Percentiles rank a stretch among this genome's conserved stretches.
Conservation (phyloP, 2,329 filamentous ascomycete species). For the Penicillium rolfsii region DNA sequence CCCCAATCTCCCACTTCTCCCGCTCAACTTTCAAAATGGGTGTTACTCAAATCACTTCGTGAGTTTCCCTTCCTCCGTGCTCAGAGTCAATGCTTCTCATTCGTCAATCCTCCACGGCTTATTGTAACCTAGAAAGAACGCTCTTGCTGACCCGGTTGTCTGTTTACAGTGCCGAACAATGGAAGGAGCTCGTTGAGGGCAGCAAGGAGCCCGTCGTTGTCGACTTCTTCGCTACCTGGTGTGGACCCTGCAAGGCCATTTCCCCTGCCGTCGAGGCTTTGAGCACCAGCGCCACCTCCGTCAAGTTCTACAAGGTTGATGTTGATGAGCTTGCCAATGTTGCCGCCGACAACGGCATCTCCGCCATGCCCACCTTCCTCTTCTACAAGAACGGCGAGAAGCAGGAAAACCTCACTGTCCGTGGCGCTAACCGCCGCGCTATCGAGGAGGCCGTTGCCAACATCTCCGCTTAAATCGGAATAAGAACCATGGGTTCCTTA, state of each 20-base stretch:
- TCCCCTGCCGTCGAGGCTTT: conserved; percentile 74
- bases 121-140: too few relatives aligned
- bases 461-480: conserved; percentile 26
- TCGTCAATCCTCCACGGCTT: too few relatives aligned
- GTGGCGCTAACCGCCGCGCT: conserved; percentile 78
- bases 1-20: conserved; percentile 25
- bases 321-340: conserved; percentile 80
- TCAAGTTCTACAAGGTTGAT: conserved; percentile 86
- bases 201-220: conserved; percentile 67
- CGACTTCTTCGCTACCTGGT: conserved; percentile 90
- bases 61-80: conserved; percentile 15
- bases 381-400: conserved; percentile 76
- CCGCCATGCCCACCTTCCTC: conserved; percentile 91
- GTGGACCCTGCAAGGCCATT: conserved; percentile 92
- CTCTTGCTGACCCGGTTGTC: too few relatives aligned
- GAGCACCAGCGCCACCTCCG: too few relatives aligned
- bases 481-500: not conserved
- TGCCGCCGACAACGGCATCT: conserved; percentile 74
- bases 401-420: conserved; percentile 67
- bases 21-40: conserved; percentile 30
- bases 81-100: too few relatives aligned
- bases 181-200: conserved; percentile 55
- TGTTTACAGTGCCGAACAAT: conserved; percentile 60
- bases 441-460: conserved; percentile 53
- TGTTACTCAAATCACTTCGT: conserved; percentile 34